Percentiles rank a stretch among this genome's conserved stretches.
phyloP scores from a whole-genome alignment of 1,284 basidiomycete species.

The Ganoderma resinaceum region DNA sequence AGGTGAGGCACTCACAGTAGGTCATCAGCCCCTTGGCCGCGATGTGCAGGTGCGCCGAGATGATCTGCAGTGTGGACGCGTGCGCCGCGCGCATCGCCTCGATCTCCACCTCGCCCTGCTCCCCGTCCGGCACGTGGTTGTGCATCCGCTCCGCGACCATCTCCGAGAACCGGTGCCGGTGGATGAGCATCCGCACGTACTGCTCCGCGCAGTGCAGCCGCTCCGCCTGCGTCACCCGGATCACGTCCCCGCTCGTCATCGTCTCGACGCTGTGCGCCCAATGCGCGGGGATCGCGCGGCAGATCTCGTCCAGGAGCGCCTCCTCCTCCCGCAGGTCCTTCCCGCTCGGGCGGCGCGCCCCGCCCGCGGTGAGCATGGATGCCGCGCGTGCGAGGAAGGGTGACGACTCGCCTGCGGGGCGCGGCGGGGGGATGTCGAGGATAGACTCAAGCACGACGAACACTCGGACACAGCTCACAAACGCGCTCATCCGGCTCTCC shows the following conservation, averaged over 20 bases:
- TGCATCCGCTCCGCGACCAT: slow-evolving; percentile 69
- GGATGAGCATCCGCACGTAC: slow-evolving; percentile 82
- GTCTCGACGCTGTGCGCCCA: slow-evolving; percentile 86
- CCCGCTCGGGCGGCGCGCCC: slow-evolving; percentile 54
- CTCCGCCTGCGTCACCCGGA: slow-evolving; percentile 87
- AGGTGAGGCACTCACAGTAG: slow-evolving; percentile 72
- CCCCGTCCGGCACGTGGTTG: slow-evolving; percentile 46
- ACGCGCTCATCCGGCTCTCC: slow-evolving; percentile 81
- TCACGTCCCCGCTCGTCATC: slow-evolving; percentile 83
- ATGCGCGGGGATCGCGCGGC: slow-evolving; percentile 70
- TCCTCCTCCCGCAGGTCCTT: slow-evolving; percentile 84
- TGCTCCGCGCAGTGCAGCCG: slow-evolving; percentile 86
- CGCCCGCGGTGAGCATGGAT: slow-evolving; percentile 49
- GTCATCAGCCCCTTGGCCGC: slow-evolving; percentile 91
- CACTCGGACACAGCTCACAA: slow-evolving; percentile 76
- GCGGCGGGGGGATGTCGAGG: slow-evolving; percentile 72
- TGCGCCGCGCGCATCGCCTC: slow-evolving; percentile 77
- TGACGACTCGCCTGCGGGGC: slow-evolving; percentile 56
- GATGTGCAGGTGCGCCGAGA: slow-evolving; percentile 83
- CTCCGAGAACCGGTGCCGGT: slow-evolving; percentile 78
- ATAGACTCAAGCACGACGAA: slow-evolving; percentile 87
- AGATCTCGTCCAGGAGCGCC: slow-evolving; percentile 79
- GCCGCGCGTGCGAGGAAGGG: slow-evolving; percentile 70
- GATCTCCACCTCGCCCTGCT: slow-evolving; percentile 67
- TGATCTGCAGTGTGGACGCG: slow-evolving; percentile 78